phyloP scores from a whole-genome alignment of 1,284 basidiomycete species.

The Cryptococcus floricola region DNA sequence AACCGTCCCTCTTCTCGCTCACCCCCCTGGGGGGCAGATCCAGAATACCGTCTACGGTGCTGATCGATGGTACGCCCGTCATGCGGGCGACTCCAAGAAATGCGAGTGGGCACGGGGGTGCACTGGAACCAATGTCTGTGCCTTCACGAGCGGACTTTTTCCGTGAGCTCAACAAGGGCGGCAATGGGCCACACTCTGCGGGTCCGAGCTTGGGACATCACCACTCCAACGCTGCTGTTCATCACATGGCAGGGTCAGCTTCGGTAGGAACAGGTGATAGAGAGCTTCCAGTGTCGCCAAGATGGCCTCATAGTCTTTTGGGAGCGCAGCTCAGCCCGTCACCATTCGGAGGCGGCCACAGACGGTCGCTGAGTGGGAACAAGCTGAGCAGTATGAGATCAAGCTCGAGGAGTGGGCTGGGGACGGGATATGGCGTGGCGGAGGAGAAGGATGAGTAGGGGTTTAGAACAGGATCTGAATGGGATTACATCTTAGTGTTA shows the following conservation, averaged over 20 bases:
- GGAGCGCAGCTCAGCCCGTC: constrained; percentile 30
- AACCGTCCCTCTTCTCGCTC: constrained; percentile 38
- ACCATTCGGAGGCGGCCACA: constrained; percentile 24
- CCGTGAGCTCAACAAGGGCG: constrained; percentile 27
- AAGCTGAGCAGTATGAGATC: constrained; percentile 31
- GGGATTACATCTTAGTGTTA: too few relatives aligned
- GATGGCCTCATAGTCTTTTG: constrained; percentile 25
- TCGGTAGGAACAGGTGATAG: neutral
- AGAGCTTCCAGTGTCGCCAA: constrained; percentile 10
- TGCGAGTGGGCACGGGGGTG: constrained; percentile 12
- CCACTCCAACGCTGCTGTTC: neutral
- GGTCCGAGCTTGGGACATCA: neutral
- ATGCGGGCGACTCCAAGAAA: constrained; percentile 18
- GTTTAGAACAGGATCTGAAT: neutral
- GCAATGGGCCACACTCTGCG: constrained; percentile 3
- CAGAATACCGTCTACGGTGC: constrained; percentile 25
- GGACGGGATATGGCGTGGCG: constrained; percentile 10
- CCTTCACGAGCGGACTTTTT: constrained; percentile 38
- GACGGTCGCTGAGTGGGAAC: constrained; percentile 27
- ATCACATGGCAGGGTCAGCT: neutral
- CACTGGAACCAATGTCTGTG: constrained; percentile 21
- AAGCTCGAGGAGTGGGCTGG: constrained; percentile 29
- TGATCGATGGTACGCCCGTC: constrained; percentile 20
- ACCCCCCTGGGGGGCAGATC: constrained; percentile 39
- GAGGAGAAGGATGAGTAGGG: constrained; percentile 23